Base-by-base conservation (phyloP, 2,329 filamentous ascomycete genomes). In the Aulographum hederae region DNA sequence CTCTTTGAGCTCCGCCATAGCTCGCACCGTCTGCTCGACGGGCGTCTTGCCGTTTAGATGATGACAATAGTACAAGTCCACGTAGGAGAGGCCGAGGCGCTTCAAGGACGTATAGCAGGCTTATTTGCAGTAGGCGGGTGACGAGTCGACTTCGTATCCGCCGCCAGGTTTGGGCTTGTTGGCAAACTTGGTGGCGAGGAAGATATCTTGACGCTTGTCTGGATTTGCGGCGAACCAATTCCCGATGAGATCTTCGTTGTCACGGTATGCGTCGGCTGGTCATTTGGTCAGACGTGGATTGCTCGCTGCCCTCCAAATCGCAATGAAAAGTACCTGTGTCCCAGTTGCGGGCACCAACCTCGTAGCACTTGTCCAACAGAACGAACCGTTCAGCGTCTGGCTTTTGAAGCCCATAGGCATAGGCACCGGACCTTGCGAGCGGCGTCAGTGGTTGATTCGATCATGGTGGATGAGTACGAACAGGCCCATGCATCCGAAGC, bases 101-200 rank as follows among this genome's bases (percentile, higher is more conserved):
- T 45, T 31, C 16, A 63, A 40, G n/a, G 49, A 54, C 34, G 44
- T 51, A 32, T 49, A 48, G 31, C 51, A 52, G 1, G 58, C 56
- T 31, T 50, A 31, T 17, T 51, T 52, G 26, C 38, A 43, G 37
- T 59, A 58, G 31, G 58, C 57, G 1, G 57, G 55, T 3, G 46
- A 43, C 19, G 46, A 52, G 36, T 59, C 48, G n/a, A 58, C 45
- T 6, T 32, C 40, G 12, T 46, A 43, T 4, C 43, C 41, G 6
- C 51, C 46, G 31, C 63, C 51, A 18, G 54, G 52, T 4, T 25
- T 23, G 5, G 40, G 12, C 32, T 35, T 11, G 46, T 58, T 55
- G 30, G 49, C 65, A 42, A 69, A 69, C 43, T 69, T 68, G 40
- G 63, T 59, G 1, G 63, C 61, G 12, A 65, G 48, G 45, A 63